phyloP scores from a whole-genome alignment of 208 protist genomes.

The Leishmania guyanensis region DNA sequence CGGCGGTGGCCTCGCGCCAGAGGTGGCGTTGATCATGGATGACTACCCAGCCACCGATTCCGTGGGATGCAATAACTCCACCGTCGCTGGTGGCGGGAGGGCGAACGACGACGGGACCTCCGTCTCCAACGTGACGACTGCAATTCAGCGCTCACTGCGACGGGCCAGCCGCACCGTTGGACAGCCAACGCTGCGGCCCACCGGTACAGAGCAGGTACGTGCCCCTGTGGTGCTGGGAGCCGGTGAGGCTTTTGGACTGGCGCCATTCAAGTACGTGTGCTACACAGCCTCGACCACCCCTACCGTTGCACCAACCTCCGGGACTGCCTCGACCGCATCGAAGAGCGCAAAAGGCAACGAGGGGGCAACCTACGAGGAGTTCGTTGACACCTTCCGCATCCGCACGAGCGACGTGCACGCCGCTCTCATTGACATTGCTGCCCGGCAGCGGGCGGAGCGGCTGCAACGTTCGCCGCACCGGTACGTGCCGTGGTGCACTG shows the following conservation, averaged over 20 bases:
- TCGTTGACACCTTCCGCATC: slow-evolving; percentile 65
- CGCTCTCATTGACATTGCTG: slow-evolving; percentile 54
- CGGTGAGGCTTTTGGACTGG: slow-evolving; percentile 69
- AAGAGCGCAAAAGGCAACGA: slow-evolving; percentile 5
- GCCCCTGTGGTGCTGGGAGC: slow-evolving; percentile 70
- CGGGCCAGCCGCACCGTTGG: slow-evolving; percentile 69
- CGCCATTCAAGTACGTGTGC: slow-evolving; percentile 62
- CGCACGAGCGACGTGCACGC: slow-evolving; percentile 69
- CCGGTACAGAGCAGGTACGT: slow-evolving; percentile 56
- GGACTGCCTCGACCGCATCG: not conserved
- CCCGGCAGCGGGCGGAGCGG: slow-evolving; percentile 16
- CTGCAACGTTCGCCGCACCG: slow-evolving; percentile 9
- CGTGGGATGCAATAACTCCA: slow-evolving; percentile 13
- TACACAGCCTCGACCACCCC: slow-evolving; percentile 44
- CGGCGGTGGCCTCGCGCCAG: slow-evolving; percentile 34
- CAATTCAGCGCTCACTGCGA: slow-evolving; percentile 68
- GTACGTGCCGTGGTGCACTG: slow-evolving; percentile 27
- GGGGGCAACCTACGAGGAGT: slow-evolving; percentile 21
- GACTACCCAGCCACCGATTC: slow-evolving; percentile 3
- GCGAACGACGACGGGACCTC: slow-evolving; percentile 49
- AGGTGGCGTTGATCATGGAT: slow-evolving; percentile 7
- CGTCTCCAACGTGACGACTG: slow-evolving; percentile 68
- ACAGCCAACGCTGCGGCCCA: slow-evolving; percentile 72
- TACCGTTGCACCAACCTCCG: not conserved
- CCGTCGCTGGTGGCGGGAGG: slow-evolving; percentile 5